Conservation (phyloP, 345 rosid species). For the Raphanus raphanistrum region DNA sequence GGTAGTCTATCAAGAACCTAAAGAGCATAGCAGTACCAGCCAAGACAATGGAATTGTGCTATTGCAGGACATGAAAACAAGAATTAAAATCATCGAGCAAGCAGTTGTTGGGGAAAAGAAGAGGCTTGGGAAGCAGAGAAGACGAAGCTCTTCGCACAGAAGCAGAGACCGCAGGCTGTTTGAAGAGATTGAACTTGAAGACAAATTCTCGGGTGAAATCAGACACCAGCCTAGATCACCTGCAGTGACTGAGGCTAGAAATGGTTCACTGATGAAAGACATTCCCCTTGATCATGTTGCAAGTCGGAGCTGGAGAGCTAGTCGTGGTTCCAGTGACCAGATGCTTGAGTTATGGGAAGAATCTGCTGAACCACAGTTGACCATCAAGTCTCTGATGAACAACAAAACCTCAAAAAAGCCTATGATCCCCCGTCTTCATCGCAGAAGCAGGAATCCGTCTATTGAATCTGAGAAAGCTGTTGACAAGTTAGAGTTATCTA, state of each 20-base stretch:
- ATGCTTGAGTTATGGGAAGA: constrained; percentile 68
- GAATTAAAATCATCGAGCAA: constrained; percentile 68
- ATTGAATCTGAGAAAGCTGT: constrained; percentile 68
- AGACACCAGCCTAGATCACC: constrained; percentile 43
- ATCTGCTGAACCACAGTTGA: constrained; percentile 48
- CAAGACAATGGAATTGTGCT: constrained; percentile 52
- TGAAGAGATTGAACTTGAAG: constrained; percentile 38
- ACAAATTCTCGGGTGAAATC: constrained; percentile 40
- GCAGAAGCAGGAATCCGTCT: constrained; percentile 39
- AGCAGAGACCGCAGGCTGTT: constrained; percentile 36
- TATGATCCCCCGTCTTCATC: constrained; percentile 28
- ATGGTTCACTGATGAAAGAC: constrained; percentile 68
- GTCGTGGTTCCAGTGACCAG: constrained; percentile 47
- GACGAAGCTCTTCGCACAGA: constrained; percentile 28
- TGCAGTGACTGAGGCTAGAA: constrained; percentile 41
- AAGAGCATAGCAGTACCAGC: constrained; percentile 29
- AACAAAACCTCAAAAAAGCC: constrained; percentile 25
- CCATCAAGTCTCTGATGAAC: constrained; percentile 34
- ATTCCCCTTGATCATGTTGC: constrained; percentile 85
- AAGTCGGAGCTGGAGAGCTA: constrained; percentile 54
- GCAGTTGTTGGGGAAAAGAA: constrained; percentile 56
- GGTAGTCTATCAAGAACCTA: constrained; percentile 35
- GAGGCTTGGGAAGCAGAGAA: constrained; percentile 41
- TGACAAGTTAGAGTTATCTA: constrained; percentile 69
- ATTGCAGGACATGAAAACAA: constrained; percentile 59